Evolutionary conservation across 192 early-diverging fungal genomes (phyloP).

Genomic region (Geosiphon pyriformis): DNA sequence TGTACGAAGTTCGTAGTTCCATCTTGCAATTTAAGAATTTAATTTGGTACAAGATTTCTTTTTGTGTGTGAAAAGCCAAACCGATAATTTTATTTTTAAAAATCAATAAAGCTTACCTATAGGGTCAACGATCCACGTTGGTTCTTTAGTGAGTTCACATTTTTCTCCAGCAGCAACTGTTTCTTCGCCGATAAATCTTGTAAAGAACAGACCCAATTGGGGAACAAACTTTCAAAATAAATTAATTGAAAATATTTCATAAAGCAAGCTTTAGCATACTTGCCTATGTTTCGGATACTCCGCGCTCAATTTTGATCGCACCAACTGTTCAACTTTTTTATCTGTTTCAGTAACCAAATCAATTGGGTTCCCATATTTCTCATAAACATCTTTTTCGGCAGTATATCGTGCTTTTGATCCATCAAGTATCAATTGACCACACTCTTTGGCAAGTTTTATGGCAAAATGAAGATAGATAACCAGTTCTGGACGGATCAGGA

Average conservation of each 20-base stretch:
- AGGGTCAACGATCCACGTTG: constrained; percentile 91
- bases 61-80: neutral
- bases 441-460: constrained; percentile 46
- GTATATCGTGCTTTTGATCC: constrained; percentile 46
- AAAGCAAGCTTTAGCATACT: neutral
- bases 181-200: constrained; percentile 87
- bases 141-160: constrained; percentile 56
- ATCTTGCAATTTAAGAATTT: too few relatives aligned
- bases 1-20: constrained; percentile 78
- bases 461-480: constrained; percentile 43
- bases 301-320: constrained; percentile 46
- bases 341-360: constrained; percentile 89
- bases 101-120: constrained; percentile 41
- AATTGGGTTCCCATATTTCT: constrained; percentile 58
- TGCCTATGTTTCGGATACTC: constrained; percentile 67
- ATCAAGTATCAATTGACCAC: constrained; percentile 53
- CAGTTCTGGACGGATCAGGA: too few relatives aligned
- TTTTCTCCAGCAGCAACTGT: constrained; percentile 55
- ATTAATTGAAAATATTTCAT: neutral
- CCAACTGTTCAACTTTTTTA: constrained; percentile 66
- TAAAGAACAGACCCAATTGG: neutral
- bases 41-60: neutral
- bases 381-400: constrained; percentile 35
- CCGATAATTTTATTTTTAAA: neutral
- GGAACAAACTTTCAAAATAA: neutral